Base-by-base conservation (phyloP, 2,329 filamentous ascomycete genomes). In the Davidsoniella virescens region DNA sequence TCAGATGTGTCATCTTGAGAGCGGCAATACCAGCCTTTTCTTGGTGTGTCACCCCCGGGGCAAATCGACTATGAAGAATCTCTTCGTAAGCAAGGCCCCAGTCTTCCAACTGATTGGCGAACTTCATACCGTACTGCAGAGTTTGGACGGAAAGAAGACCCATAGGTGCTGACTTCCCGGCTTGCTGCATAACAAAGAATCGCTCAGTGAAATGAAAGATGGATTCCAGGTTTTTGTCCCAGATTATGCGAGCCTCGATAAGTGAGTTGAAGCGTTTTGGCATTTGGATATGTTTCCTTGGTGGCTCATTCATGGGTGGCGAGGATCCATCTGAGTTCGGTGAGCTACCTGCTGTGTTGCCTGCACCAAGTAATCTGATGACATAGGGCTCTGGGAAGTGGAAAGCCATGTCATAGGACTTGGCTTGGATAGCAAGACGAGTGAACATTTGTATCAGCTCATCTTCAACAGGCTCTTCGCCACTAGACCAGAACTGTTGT, bases 371-470 rank as follows among this genome's bases (percentile, higher is more conserved):
- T 8, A 75, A 64, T 5, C 68, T 69, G 53, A 80, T 74, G 5
- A 80, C 75, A 51, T 71, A 78, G 1, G 76, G 76, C 26, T 76
- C 68, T 1, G 76, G 76, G 53, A 80, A 80, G 59, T 81, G 77
- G 57, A 80, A 81, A 29, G 77, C 77, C 75, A 80, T 76, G 57
- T 80, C 77, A 58, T 81, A 81, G 0, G 76, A 79, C 58, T 80
- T 81, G 41, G 77, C 77, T 59, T 80, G 77, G 41, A 80, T 77
- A 2, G 75, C 76, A 2, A 80, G 65, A 4, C 77, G 70, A 1
- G 73, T 78, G 56, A 80, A 80, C 65, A 80, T 79, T 46, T 76
- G 73, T 5, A 76, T 67, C 23, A 81, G 66, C 57, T 80, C 77
- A 47, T 75, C 69, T 54, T 78, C 73, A 5, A 75, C 67, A 0